These are phyloP conservation scores for Musa balbisiana DNA, from an alignment of 202 grass and related monocot genomes.

Conservation along the genomic window DNA sequence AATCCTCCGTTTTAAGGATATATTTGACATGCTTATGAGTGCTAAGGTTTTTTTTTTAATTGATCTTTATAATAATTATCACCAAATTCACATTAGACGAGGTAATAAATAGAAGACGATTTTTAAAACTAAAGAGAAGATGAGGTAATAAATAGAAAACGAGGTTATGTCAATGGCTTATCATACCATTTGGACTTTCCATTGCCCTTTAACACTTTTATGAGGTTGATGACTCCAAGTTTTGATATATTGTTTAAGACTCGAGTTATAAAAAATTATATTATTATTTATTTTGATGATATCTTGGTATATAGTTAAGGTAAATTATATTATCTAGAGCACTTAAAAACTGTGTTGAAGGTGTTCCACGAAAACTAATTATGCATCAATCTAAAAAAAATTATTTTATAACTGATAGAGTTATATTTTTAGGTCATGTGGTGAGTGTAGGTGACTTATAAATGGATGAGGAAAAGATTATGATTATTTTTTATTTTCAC, in stretches of 20 bases:
- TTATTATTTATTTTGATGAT: not conserved
- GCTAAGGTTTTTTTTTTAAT: no score
- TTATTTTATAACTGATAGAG: not conserved
- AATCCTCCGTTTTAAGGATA: no score
- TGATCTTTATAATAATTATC: no score
- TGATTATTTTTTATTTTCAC: no score
- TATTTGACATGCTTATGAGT: no score
- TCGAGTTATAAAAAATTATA: no score
- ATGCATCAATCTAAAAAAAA: not conserved
- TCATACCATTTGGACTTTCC: not conserved
- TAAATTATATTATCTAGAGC: not conserved
- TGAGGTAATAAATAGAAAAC: no score
- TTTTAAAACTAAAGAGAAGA: not conserved
- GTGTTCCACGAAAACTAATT: not conserved
- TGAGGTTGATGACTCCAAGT: not conserved
- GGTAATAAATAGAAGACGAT: not conserved
- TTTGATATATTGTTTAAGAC: not conserved
- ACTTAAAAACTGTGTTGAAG: not conserved
- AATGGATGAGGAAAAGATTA: not conserved
- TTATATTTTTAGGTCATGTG: not conserved
- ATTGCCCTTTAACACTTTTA: no score
- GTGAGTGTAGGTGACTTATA: not conserved
- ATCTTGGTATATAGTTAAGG: not conserved
- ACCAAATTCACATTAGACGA: no score
- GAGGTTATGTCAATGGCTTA: not conserved